Percentiles rank a stretch among this genome's conserved stretches.
These are phyloP conservation scores for Trichoderma orchidacearum DNA, from an alignment of 495 filamentous ascomycete genomes.

Conservation along the genomic window DNA sequence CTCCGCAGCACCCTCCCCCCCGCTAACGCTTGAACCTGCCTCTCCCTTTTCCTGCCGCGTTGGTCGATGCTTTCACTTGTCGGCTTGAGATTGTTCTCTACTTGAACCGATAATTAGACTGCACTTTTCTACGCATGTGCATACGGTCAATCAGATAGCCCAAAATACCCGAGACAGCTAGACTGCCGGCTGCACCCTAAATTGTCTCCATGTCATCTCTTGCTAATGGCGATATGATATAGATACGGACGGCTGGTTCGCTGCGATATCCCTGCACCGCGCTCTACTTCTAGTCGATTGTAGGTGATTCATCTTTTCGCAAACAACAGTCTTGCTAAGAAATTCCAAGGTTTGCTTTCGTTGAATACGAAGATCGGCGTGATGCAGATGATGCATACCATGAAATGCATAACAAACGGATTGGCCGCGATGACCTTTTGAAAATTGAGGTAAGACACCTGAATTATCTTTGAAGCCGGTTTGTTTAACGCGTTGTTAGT, in stretches of 20 bases:
- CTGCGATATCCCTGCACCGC: conserved; percentile 94
- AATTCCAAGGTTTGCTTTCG: conserved; percentile 80
- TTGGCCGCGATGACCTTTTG: conserved; percentile 87
- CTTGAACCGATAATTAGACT: not conserved
- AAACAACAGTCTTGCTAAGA: not conserved
- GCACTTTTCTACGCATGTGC: conserved; percentile 15
- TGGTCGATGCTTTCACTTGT: conserved; percentile 14
- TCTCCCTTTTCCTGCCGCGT: conserved; percentile 16
- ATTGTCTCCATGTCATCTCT: not conserved
- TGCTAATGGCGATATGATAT: conserved; percentile 10
- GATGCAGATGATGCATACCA: conserved; percentile 99
- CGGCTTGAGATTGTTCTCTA: not conserved
- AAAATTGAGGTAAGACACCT: conserved; percentile 77
- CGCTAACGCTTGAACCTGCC: conserved; percentile 1
- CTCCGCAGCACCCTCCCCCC: conserved; percentile 4
- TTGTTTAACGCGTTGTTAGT: conserved; percentile 43
- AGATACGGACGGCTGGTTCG: conserved; percentile 98
- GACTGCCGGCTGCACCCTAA: not conserved
- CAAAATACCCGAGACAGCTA: not conserved
- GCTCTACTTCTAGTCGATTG: conserved; percentile 85
- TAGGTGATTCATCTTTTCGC: conserved; percentile 39
- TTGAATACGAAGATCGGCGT: conserved; percentile 97
- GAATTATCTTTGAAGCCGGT: not conserved
- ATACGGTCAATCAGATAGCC: conserved; percentile 5
- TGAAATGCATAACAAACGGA: conserved; percentile 99